These are phyloP conservation scores for Taphrina deformans DNA, from an alignment of 1,139 yeast genomes.

Conservation along the genomic window DNA sequence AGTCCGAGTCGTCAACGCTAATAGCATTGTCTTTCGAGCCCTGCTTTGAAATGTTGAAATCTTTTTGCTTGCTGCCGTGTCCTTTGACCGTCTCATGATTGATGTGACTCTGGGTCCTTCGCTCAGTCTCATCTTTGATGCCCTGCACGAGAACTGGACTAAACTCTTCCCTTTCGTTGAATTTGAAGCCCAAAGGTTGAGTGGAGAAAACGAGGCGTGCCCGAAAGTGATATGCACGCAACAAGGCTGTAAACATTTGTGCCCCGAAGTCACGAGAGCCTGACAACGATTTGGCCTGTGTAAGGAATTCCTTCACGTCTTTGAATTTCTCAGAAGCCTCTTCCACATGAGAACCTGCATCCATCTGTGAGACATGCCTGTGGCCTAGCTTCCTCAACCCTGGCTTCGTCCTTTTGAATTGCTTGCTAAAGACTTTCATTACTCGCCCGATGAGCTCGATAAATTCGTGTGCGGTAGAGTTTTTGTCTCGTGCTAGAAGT, in stretches of 20 bases:
- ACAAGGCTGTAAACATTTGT: conserved; percentile 78
- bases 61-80: not conserved
- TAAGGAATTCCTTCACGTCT: conserved; percentile 49
- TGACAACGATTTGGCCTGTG: conserved; percentile 50
- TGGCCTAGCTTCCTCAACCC: conserved; percentile 35
- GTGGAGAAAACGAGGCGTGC: conserved; percentile 76
- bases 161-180: conserved; percentile 42
- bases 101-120: not conserved
- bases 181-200: conserved; percentile 86
- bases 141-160: not conserved
- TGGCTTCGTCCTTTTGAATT: conserved; percentile 43
- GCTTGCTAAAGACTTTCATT: conserved; percentile 51
- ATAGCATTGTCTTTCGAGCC: conserved; percentile 11
- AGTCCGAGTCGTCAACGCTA: conserved; percentile 4
- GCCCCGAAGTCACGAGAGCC: conserved; percentile 82
- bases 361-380: conserved; percentile 12
- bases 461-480: not conserved
- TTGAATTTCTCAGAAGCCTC: conserved; percentile 39
- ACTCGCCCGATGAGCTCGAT: conserved; percentile 33
- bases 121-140: not conserved
- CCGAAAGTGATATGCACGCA: conserved; percentile 68
- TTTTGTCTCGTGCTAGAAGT: not conserved
- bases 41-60: not conserved
- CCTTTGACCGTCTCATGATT: not conserved
- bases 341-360: conserved; percentile 33